Evolutionary conservation across 2,329 filamentous ascomycete genomes (phyloP).

Genomic region (Botrytis fabae): DNA sequence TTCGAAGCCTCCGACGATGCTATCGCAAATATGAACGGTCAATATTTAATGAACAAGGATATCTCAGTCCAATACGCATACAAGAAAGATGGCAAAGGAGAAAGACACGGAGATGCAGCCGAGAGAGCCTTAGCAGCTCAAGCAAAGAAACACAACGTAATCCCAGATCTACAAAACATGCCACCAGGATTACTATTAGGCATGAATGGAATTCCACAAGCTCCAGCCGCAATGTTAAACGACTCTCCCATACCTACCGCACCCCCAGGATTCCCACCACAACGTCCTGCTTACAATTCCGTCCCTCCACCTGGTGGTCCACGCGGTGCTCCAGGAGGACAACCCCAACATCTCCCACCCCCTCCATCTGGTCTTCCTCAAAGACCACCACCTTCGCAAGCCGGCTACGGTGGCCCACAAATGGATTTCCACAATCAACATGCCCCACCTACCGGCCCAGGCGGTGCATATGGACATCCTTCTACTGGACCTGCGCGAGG

Average conservation of each 20-base stretch:
- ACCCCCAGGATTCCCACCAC: constrained; percentile 35
- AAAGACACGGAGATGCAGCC: constrained; percentile 90
- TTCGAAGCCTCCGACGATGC: constrained; percentile 94
- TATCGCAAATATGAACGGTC: constrained; percentile 88
- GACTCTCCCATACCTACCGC: constrained; percentile 25
- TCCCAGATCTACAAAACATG: constrained; percentile 59
- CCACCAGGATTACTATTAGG: constrained; percentile 41
- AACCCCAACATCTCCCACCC: constrained; percentile 49
- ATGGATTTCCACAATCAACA: constrained; percentile 46
- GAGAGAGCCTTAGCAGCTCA: constrained; percentile 89
- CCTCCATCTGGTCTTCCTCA: constrained; percentile 57
- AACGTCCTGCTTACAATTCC: constrained; percentile 35
- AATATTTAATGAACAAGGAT: constrained; percentile 96
- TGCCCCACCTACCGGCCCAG: constrained; percentile 47
- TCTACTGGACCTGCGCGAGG: neutral
- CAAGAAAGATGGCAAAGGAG: constrained; percentile 98
- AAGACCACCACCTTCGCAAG: constrained; percentile 68
- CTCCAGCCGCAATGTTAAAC: constrained; percentile 45
- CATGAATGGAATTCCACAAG: constrained; percentile 46
- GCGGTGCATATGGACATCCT: constrained; percentile 9
- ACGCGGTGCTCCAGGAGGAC: constrained; percentile 46
- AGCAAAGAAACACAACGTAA: constrained; percentile 91
- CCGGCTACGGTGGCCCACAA: constrained; percentile 66
- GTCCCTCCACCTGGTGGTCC: constrained; percentile 40
- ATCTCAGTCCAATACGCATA: constrained; percentile 97